phyloP scores from a whole-genome alignment of 2,329 filamentous ascomycete genomes.

The Neofusicoccum parvum region DNA sequence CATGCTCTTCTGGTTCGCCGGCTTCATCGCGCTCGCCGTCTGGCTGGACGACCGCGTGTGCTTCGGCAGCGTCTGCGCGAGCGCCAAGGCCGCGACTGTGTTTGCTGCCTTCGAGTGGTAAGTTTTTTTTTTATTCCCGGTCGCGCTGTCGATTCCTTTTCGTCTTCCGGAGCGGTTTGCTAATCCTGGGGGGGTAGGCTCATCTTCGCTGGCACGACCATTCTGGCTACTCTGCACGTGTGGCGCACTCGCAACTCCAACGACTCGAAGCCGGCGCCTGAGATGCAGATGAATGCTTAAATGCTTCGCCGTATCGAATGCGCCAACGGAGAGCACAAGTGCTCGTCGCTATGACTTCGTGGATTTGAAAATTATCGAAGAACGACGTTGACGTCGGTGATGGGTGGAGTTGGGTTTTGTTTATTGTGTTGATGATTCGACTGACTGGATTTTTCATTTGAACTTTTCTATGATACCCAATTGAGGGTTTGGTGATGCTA shows the following conservation, averaged over 20 bases:
- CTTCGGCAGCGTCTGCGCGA: conserved; percentile 58
- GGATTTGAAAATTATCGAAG: not conserved
- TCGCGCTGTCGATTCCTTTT: not conserved
- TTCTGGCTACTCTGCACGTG: conserved; percentile 52
- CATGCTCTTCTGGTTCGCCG: conserved; percentile 87
- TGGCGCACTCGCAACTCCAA: conserved; percentile 42
- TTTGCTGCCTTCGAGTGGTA: conserved; percentile 68
- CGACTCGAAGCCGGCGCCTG: conserved; percentile 36
- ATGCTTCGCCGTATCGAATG: not conserved
- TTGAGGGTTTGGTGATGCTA: not conserved
- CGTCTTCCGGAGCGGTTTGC: not conserved
- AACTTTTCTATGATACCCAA: not conserved
- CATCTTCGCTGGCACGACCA: conserved; percentile 54
- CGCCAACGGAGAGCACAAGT: no score
- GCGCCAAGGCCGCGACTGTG: conserved; percentile 64
- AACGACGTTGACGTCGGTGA: not conserved
- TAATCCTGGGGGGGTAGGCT: conserved; percentile 40
- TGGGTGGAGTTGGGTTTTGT: not conserved
- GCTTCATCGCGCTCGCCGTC: conserved; percentile 75
- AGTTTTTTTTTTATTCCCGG: conserved; percentile 19
- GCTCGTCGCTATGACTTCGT: no score
- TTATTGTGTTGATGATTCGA: not conserved
- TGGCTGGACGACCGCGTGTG: conserved; percentile 62
- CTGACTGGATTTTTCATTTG: not conserved
- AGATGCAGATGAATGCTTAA: conserved; percentile 34